Conservation (phyloP, 345 rosid genomes). For the Schrenkiella parvula region DNA sequence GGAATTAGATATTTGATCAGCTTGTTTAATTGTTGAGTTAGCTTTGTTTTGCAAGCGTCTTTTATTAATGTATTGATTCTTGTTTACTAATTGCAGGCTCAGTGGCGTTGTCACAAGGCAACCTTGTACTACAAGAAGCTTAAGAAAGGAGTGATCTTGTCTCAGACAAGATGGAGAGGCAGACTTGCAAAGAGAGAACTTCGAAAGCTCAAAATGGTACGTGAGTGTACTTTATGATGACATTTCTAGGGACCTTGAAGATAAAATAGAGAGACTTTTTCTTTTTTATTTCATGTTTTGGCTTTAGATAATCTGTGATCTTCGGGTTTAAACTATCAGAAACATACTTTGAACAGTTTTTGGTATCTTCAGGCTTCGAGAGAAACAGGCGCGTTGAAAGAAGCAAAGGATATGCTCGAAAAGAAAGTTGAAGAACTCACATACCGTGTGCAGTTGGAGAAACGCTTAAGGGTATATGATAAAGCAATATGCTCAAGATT, state of each 20-base stretch:
- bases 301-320: not conserved
- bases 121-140: conserved; percentile 56
- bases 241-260: not conserved
- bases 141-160: conserved; percentile 48
- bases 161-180: conserved; percentile 83
- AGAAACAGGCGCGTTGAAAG: conserved; percentile 69
- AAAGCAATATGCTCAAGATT: too few species aligned
- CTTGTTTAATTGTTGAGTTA: not conserved
- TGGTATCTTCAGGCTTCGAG: conserved; percentile 50
- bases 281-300: not conserved
- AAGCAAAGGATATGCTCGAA: conserved; percentile 68
- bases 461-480: conserved; percentile 55
- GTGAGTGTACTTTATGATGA: not conserved
- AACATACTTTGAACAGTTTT: not conserved
- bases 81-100: conserved; percentile 42
- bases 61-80: not conserved
- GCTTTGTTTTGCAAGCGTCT: not conserved
- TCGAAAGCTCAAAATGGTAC: conserved; percentile 74
- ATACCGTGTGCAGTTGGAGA: conserved; percentile 64
- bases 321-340: not conserved
- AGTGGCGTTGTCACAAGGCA: conserved; percentile 62
- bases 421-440: conserved; percentile 65
- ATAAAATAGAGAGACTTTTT: not conserved
- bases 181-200: conserved; percentile 63
- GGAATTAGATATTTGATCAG: not conserved